Percentiles rank a stretch among this genome's conserved stretches.
phyloP scores from a whole-genome alignment of 371 early-diverging fungal genomes.

The Rhizopus arrhizus region DNA sequence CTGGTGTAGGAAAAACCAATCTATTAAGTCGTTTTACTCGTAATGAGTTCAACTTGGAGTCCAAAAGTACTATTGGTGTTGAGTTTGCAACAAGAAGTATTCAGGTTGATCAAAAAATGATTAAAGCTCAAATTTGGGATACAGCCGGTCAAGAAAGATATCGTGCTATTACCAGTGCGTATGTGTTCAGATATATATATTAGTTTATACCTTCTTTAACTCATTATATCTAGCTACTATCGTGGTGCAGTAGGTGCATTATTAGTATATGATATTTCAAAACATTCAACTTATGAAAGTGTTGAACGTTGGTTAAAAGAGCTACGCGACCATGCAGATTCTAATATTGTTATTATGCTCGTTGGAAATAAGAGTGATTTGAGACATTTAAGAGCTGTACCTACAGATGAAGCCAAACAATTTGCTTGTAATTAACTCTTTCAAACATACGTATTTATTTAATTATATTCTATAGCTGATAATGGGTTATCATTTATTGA shows the following conservation, averaged over 20 bases:
- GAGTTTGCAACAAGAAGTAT: constrained; percentile 99
- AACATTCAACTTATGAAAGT: constrained; percentile 91
- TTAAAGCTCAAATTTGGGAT: constrained; percentile 99
- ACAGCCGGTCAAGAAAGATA: constrained; percentile 91
- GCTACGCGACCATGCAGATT: constrained; percentile 96
- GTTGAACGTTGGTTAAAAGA: constrained; percentile 98
- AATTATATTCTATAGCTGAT: constrained; percentile 59
- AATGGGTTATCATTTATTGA: constrained; percentile 92
- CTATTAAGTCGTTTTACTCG: constrained; percentile 97
- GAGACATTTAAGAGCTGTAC: constrained; percentile 93
- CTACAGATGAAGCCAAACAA: constrained; percentile 52
- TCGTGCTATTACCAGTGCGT: constrained; percentile 89
- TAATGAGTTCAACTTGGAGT: constrained; percentile 96
- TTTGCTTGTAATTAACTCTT: constrained; percentile 26
- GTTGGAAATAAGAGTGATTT: constrained; percentile 99
- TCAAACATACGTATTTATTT: constrained; percentile 1
- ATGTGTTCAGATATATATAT: constrained; percentile 41
- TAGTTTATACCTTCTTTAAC: too few relatives aligned
- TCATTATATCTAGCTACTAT: constrained; percentile 74
- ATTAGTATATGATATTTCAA: constrained; percentile 97
- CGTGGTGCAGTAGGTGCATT: constrained; percentile 98
- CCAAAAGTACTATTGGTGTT: constrained; percentile 99
- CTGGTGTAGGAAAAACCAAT: constrained; percentile 99
- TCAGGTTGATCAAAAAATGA: constrained; percentile 93
- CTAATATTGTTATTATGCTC: constrained; percentile 97